Base-by-base conservation (phyloP, 148 eudicot species). In the Tetragonia tetragonoides region DNA sequence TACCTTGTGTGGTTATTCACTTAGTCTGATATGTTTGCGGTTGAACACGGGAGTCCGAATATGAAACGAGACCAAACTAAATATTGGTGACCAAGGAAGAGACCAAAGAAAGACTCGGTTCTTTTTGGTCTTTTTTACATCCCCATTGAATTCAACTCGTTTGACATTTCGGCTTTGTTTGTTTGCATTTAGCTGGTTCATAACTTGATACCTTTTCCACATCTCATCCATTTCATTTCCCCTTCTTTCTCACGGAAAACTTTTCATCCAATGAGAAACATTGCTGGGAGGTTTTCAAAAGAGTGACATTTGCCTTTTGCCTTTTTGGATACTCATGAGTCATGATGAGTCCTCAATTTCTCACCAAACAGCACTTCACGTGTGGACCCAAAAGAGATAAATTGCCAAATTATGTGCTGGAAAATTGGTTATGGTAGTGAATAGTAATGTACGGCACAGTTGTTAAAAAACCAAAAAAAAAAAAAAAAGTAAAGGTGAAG, bases 141-240 rank as follows among this genome's bases (percentile, higher is more conserved):
- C 67, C 11, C 3, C 54, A 18, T 78, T 46, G 46, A 57, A 78
- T 78, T 72, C 24, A 77, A 72, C 53, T 70, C 63, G 20, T 9
- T 46, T 53, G n/a, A 6, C 12, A 14, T 10, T 28, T 20, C 49
- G 38, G 24, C 42, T 28, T 6, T 64, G 38, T 46, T 11, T 64
- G 15, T 11, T 64, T 75, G 28, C 44, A 6, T 11, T 21, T 18
- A 23, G 18, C n/a, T 17, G 10, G 60, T 21, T 7, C 10, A 15
- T 5, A 6, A 17, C 40, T 17, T 40, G 9, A n/a, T n/a, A n/a
- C n/a, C n/a, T n/a, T n/a, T n/a, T n/a, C n/a, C n/a, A n/a, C n/a
- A n/a, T n/a, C 3, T 65, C n/a, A 3, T 65, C 5, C 44, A 5
- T 28, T 65, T 65, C 14, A 4, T 23, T 1, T 20, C 10, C 0